Percentiles rank a stretch among this genome's conserved stretches.
These are phyloP conservation scores for Drechslera avenae DNA, from an alignment of 2,329 filamentous ascomycete species.

Conservation along the genomic window DNA sequence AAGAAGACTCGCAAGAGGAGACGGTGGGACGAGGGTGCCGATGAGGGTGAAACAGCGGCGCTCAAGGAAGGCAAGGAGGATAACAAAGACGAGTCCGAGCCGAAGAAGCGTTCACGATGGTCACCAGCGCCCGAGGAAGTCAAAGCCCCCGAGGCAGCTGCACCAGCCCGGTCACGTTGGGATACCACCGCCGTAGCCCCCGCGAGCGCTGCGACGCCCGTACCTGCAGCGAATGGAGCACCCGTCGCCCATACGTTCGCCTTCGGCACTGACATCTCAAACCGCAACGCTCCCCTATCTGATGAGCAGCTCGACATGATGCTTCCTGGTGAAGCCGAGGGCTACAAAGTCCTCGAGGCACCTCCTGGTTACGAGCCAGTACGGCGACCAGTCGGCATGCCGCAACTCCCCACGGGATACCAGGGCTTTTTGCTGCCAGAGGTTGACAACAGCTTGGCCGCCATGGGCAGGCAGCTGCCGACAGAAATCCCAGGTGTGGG, in stretches of 20 bases:
- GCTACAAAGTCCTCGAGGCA: constrained; percentile 89
- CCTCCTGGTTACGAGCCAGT: constrained; percentile 91
- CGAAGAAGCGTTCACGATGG: constrained; percentile 76
- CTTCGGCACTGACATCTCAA: constrained; percentile 82
- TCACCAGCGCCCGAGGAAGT: constrained; percentile 58
- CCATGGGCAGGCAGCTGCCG: constrained; percentile 86
- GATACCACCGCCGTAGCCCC: constrained; percentile 40
- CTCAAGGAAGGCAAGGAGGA: constrained; percentile 15
- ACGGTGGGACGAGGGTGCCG: constrained; percentile 81
- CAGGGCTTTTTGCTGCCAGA: constrained; percentile 98
- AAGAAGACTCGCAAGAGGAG: constrained; percentile 73
- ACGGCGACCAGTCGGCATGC: constrained; percentile 74
- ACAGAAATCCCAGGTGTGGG: constrained; percentile 96
- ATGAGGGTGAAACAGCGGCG: constrained; percentile 35
- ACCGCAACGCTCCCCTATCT: constrained; percentile 79
- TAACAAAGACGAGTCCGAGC: constrained; percentile 23
- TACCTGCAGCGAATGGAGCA: constrained; percentile 31
- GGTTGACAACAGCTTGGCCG: constrained; percentile 74
- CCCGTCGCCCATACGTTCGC: constrained; percentile 55
- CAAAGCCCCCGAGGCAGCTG: constrained; percentile 64
- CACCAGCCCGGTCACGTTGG: constrained; percentile 43
- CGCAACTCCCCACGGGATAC: constrained; percentile 68
- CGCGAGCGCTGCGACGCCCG: constrained; percentile 27
- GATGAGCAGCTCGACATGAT: constrained; percentile 94
- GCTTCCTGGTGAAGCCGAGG: constrained; percentile 84